These are phyloP conservation scores for Linum trigynum DNA, from an alignment of 345 rosid species.

Conservation along the genomic window DNA sequence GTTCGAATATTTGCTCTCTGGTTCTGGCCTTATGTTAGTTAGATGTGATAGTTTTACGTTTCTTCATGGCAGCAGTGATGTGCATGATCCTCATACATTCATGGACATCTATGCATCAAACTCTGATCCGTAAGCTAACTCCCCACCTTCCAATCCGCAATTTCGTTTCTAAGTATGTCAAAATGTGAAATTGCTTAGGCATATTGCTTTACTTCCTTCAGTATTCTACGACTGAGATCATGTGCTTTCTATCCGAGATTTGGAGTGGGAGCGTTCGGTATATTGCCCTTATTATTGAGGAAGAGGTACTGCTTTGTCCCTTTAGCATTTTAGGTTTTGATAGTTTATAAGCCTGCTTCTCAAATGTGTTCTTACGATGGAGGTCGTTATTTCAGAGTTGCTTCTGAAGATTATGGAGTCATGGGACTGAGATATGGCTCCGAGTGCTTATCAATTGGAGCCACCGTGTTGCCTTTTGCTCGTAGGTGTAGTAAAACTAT, in stretches of 20 bases:
- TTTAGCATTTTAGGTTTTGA: not conserved
- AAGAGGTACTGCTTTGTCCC: slow-evolving; percentile 30
- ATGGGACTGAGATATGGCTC: slow-evolving; percentile 88
- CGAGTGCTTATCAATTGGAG: slow-evolving; percentile 57
- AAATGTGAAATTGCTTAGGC: slow-evolving; percentile 5
- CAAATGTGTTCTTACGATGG: slow-evolving; percentile 12
- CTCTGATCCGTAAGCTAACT: slow-evolving; percentile 55
- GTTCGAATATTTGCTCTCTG: too few species aligned
- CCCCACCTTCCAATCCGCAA: not conserved
- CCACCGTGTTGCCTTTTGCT: slow-evolving; percentile 51
- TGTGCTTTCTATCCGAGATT: slow-evolving; percentile 60
- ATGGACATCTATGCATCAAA: slow-evolving; percentile 73
- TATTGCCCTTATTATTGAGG: slow-evolving; percentile 49
- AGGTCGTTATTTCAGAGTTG: slow-evolving; percentile 24
- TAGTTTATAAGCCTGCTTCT: not conserved
- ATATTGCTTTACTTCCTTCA: slow-evolving; percentile 23
- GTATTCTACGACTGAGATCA: slow-evolving; percentile 59
- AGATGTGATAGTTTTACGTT: not conserved
- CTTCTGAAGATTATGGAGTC: slow-evolving; percentile 51
- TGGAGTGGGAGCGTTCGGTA: slow-evolving; percentile 76
- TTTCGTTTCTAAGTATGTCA: not conserved
- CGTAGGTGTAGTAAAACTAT: slow-evolving; percentile 17
- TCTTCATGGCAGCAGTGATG: slow-evolving; percentile 40
- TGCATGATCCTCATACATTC: slow-evolving; percentile 88
- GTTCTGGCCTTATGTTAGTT: too few species aligned